Base-by-base conservation (phyloP, 2,329 filamentous ascomycete genomes). In the Pestalotiopsis sp. region DNA sequence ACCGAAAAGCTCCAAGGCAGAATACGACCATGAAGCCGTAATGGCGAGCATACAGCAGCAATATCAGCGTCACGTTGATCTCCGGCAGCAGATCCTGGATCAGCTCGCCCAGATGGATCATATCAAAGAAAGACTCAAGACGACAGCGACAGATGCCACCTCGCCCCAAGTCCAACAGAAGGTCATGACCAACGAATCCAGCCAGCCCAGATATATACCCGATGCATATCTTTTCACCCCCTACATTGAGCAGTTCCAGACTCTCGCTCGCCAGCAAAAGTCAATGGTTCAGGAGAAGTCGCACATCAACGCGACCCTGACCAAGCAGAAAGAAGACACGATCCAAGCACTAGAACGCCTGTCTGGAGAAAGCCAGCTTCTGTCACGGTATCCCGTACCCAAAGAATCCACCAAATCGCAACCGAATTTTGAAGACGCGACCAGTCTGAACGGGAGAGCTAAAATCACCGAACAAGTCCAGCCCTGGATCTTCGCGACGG, bases 291-390 rank as follows among this genome's bases (percentile, higher is more conserved):
- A 86, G 40, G 86, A 91, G 71, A 91, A 90, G 72, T 83, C 88
- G 0, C 85, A 91, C 74, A 79, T 90, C 62, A 87, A 84, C 68
- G 75, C 81, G 17, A 76, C 81, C 17, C 78, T 92, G 13, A 76
- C 82, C 23, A 86, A 83, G 70, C 84, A 89, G 71, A 80, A 82
- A 25, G 85, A 85, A 69, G 85, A 88, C 12, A 82, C 83, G 14
- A 80, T 81, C 66, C 84, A 87, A 75, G 75, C 80, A 1, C 79
- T 91, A 7, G 83, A 84, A 63, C 87, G 85, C 68, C 80, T 91
- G 2, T 83, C 85, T 12, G 86, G 91, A 63, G 89, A 91, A 74
- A 91, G 89, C 73, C 88, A 90, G 71, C 79, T 92, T 17, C 82
- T 92, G 13, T 85, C 85, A 1, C 79, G 81, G 9, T 83, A 89